Evolutionary conservation across 306 rosid genomes (phyloP).

Genomic region (Cicer bijugum): DNA sequence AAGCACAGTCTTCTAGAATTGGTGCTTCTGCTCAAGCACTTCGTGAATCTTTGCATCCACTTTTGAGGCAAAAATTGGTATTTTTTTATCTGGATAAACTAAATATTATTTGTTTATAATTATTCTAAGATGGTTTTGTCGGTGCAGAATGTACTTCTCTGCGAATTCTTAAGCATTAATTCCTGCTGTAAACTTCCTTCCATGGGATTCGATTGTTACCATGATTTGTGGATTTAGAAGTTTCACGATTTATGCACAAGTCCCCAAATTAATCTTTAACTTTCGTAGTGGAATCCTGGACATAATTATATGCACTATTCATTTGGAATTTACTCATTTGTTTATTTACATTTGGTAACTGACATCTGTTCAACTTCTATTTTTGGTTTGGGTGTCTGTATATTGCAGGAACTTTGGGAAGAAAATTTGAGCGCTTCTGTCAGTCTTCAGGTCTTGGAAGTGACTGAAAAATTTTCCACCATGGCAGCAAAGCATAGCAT

Average conservation of each 20-base stretch:
- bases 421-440: conserved; percentile 96
- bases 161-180: background rate
- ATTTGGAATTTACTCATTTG: background rate
- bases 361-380: conserved; percentile 25
- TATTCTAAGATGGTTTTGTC: background rate
- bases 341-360: conserved; percentile 33
- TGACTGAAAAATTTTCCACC: conserved; percentile 75
- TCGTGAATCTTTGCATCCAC: conserved; percentile 94
- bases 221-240: background rate
- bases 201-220: conserved; percentile 30
- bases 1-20: conserved; percentile 98
- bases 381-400: conserved; percentile 17
- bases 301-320: background rate
- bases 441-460: conserved; percentile 93
- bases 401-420: conserved; percentile 96
- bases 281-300: background rate
- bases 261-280: conserved; percentile 24
- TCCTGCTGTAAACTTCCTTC: background rate
- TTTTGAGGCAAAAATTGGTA: conserved; percentile 97
- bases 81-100: conserved; percentile 25
- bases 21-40: conserved; percentile 99
- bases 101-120: conserved; percentile 1
- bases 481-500: conserved; percentile 86
- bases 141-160: conserved; percentile 9
- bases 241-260: conserved; percentile 16